Evolutionary conservation across 1,284 basidiomycete species (phyloP), one percentile per base, ranked within the genome.

Genomic region (Vanrija pseudolonga): DNA sequence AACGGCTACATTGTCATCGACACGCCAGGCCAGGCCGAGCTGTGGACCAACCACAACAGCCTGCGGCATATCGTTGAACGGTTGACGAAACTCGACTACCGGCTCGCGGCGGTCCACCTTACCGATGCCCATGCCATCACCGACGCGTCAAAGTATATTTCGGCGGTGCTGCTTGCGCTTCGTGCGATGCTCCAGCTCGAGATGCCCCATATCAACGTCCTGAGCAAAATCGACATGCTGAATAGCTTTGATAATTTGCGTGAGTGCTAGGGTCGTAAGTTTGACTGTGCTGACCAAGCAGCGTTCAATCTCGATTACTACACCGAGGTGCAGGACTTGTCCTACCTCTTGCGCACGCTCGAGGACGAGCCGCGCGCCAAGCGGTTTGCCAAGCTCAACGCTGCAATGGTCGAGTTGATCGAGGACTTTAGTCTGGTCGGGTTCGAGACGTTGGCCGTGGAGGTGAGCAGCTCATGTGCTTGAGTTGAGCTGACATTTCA

Each of bases 281-380:
- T 11, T 17, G 28, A 6, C 11, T 3, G 22, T 26, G n/a, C 32
- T 48, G 5, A 36, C 48, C 57, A 47, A 49, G 20, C 64, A 95
- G 93, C 93, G 38, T 98, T 98, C 80, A 96, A 95, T 68, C 85
- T 98, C 41, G 91, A 95, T 63, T 99, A 91, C 74, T 98, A 98
- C 73, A 98, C 96, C 40, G 91, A 98, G 75, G 95, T 96, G 0
- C 93, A 97, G 76, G 94, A 99, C 72, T 80, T 99, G 0, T 87
- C 87, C 0, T 89, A 98, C 73, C 83, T 99, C 6, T 83, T 90
- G 61, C 88, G 86, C 55, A 79, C 84, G 1, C 83, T 97, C 18
- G 71, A 79, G 23, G 63, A 64, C 7, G 84, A 84, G 9, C 77
- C 82, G 0, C 78, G 85, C 1, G 80, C 85, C 0, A 82, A 83